Base-by-base conservation (phyloP, 2,329 filamentous ascomycete species). In the Domatiomyces globalis region DNA sequence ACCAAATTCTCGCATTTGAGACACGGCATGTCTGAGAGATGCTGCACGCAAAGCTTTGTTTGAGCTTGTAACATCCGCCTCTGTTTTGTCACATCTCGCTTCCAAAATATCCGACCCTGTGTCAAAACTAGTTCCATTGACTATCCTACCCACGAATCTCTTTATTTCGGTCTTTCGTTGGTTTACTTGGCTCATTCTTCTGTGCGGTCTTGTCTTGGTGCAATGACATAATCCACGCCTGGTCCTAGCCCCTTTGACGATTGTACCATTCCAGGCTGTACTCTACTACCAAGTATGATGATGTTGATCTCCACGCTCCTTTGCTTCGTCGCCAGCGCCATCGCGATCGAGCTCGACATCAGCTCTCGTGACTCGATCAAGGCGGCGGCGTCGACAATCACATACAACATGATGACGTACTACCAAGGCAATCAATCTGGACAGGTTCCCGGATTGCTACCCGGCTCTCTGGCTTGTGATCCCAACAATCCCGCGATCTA, bases 361-460 rank as follows among this genome's bases (percentile, higher is more conserved):
- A 20, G 45, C 22, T 44, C 17, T 44, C 18, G 42, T 65, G 62
- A 56, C 43, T 67, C 66, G 2, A 59, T 71, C 39, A 66, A 66
- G 52, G 56, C 58, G 2, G 65, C 64, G 15, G 63, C 66, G 15
- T 62, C 65, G 33, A 65, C 60, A 1, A 61, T 67, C 43, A 67
- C 68, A 17, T 62, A 61, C 46, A 65, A 66, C 25, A 69, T 70
- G 65, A 68, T 70, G 60, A 56, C 59, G 17, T 61, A 59, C 49
- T 71, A 71, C 53, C 61, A 65, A 29, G 61, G 63, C 43, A 68
- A 68, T 25, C 57, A 66, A 29, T 63, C 64, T 10, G 67, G 66
- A 19, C 60, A 65, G 44, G 64, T 68, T 1, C 68, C 68, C n/a
- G 68, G 68, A 45, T 65, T 69, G 49, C 54, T 70, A 2, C 62